These are phyloP conservation scores for Talaromyces pinophilus DNA, from an alignment of 2,329 filamentous ascomycete genomes.

Conservation along the genomic window DNA sequence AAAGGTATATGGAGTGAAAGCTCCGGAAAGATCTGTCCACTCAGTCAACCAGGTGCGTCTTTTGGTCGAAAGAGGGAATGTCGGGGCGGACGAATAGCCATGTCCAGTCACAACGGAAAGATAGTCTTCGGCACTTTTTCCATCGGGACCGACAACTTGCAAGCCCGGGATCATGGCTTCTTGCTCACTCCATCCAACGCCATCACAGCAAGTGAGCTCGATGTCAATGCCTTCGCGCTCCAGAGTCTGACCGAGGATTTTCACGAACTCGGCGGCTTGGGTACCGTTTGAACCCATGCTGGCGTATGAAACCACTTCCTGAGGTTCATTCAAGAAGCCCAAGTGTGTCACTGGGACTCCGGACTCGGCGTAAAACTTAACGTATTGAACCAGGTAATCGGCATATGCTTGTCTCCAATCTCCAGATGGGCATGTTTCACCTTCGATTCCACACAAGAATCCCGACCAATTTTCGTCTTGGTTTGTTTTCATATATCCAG, in stretches of 20 bases:
- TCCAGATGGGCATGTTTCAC: conserved; percentile 43
- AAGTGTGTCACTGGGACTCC: conserved; percentile 47
- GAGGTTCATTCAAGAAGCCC: conserved; percentile 51
- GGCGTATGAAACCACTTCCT: conserved; percentile 45
- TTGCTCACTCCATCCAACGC: conserved; percentile 46
- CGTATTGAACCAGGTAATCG: conserved; percentile 51
- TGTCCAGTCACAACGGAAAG: conserved; percentile 48
- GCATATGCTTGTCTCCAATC: conserved; percentile 55
- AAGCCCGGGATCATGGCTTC: conserved; percentile 42
- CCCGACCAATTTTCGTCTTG: conserved; percentile 48
- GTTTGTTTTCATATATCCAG: conserved; percentile 57
- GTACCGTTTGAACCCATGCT: conserved; percentile 51
- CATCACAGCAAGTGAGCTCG: conserved; percentile 50
- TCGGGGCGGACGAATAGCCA: conserved; percentile 46
- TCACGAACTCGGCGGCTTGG: conserved; percentile 56
- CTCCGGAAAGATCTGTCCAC: conserved; percentile 49
- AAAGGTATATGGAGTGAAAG: conserved; percentile 49
- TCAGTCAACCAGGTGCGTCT: conserved; percentile 57
- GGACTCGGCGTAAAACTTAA: conserved; percentile 44
- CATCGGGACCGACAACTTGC: conserved; percentile 29
- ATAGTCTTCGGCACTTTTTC: conserved; percentile 36
- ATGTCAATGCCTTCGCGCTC: conserved; percentile 40
- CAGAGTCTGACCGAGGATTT: conserved; percentile 47
- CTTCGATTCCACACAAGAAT: conserved; percentile 49
- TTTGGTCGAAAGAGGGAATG: conserved; percentile 44